Base-by-base conservation (phyloP, 805 yeast genomes). In the Osmozyma mogii region DNA sequence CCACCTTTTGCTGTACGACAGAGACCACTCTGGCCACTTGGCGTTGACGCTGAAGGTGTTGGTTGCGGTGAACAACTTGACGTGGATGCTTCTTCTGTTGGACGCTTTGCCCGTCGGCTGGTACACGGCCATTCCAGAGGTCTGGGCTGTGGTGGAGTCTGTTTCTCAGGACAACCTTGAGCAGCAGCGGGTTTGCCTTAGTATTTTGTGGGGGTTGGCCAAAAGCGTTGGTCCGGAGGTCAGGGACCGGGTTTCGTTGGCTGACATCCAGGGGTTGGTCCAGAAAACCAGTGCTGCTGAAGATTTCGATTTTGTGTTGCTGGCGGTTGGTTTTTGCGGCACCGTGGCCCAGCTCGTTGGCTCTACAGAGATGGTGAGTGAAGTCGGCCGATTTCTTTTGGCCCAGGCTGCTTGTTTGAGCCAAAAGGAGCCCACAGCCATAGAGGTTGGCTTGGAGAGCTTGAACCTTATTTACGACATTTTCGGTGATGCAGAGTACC, bases 401-500 rank as follows among this genome's bases (percentile, higher is more conserved):
- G 38, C 32, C 6, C 27, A 35, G 17, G 25, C 34, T 5, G 25
- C 35, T 17, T 22, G 8, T 10, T 36, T 28, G 20, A 31, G 35
- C 30, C 9, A 17, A 15, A 36, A 33, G 22, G 42, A 15, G 24
- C 38, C 46, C 2, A 33, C 33, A 20, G 50, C 52, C 1, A 37
- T 47, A n/a, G 67, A 61, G 36, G 51, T 75, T 8, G 56, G 75
- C 4, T 52, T 75, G 23, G 89, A 80, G 37, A 58, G 78, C 15
- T 52, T 84, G 14, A 79, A 84, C 44, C 60, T 72, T 2, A 45
- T 87, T 5, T 84, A 75, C 53, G 96, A 85, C 36, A 63, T 87
- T 5, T 92, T 80, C 55, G 82, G 82, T 9, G 97, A 92, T 56
- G 69, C 69, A 21, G 58, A 52, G 4, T 80, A 65, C 43, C 68